Evolutionary conservation across 345 rosid genomes (phyloP).

Genomic region (Arabidopsis thaliana): TAIR10.1 NC_003074.8:17348001-17348500

Average conservation of each 20-base stretch:
- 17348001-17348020: constrained; percentile 59
- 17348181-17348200: constrained; percentile 4
- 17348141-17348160: constrained; percentile 40
- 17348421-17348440: constrained; percentile 20
- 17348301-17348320: not conserved
- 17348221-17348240: not conserved
- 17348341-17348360: constrained; percentile 15
- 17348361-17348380: not conserved
- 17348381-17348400: constrained; percentile 13
- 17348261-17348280: constrained; percentile 37
- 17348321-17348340: constrained; percentile 27
- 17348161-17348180: constrained; percentile 39
- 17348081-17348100: constrained; percentile 31
- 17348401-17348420: constrained; percentile 36
- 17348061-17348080: not conserved
- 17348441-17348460: constrained; percentile 12
- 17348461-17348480: constrained; percentile 35
- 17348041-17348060: constrained; percentile 53
- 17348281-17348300: constrained; percentile 42
- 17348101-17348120: constrained; percentile 38
- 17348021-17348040: constrained; percentile 45
- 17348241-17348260: constrained; percentile 14
- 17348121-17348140: constrained; percentile 36
- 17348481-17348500: constrained; percentile 31
- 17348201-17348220: not conserved